Conservation (phyloP, 2,329 filamentous ascomycete genomes). For the Pseudogymnoascus sp. region DNA sequence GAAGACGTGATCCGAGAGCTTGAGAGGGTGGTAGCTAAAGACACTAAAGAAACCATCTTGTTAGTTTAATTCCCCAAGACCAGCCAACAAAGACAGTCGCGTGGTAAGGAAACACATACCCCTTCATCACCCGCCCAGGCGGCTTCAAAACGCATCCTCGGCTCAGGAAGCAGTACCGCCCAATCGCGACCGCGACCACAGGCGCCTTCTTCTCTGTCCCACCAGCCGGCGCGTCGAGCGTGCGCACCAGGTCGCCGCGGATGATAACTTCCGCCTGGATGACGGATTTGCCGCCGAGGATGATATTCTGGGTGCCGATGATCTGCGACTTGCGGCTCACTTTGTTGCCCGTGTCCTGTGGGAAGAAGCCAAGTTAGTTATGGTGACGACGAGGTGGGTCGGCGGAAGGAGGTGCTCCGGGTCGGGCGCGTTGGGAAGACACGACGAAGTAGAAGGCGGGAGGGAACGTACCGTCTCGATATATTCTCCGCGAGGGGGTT, state of each 20-base stretch:
- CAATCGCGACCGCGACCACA: conserved; percentile 68
- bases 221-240: conserved; percentile 32
- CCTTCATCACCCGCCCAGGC: conserved; percentile 74
- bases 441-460: neutral
- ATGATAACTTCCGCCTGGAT: conserved; percentile 94
- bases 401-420: neutral
- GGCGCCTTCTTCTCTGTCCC: conserved; percentile 17
- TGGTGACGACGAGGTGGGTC: neutral
- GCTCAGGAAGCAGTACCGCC: conserved; percentile 84
- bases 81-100: conserved; percentile 20
- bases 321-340: conserved; percentile 88
- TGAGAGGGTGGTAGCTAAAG: conserved; percentile 79
- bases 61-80: neutral
- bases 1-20: conserved; percentile 92
- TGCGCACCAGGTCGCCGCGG: conserved; percentile 74
- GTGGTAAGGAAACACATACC: conserved; percentile 34
- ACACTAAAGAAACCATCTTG: conserved; percentile 32
- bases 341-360: conserved; percentile 93
- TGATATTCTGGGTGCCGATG: conserved; percentile 94
- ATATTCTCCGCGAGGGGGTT: conserved; percentile 80
- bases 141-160: conserved; percentile 73
- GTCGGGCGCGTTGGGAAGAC: conserved; percentile 10
- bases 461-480: conserved; percentile 76
- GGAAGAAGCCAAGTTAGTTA: conserved; percentile 11
- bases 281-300: conserved; percentile 90